Percentiles rank a stretch among this genome's conserved stretches.
Evolutionary conservation across 352 stramenopile genomes (phyloP).

Genomic region (Phytophthora litchii): DNA sequence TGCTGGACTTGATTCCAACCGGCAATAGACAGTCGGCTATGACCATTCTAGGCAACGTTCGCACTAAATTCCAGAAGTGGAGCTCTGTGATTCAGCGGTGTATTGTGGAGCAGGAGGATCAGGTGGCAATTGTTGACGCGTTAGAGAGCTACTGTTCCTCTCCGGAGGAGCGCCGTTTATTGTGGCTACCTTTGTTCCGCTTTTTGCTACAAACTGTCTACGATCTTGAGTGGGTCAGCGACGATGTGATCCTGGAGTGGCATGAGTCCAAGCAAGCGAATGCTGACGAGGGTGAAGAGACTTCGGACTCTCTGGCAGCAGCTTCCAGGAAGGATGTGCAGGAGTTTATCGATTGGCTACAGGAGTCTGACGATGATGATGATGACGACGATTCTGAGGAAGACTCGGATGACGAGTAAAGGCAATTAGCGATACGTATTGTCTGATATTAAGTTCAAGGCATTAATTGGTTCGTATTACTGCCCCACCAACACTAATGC

Average conservation of each 20-base stretch:
- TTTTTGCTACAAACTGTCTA: conserved; percentile 95
- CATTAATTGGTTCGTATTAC: conserved; percentile 6
- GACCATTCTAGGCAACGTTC: conserved; percentile 80
- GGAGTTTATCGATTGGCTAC: conserved; percentile 95
- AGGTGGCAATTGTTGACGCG: conserved; percentile 59
- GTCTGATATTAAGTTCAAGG: conserved; percentile 16
- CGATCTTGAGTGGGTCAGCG: conserved; percentile 92
- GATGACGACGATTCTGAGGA: conserved; percentile 52
- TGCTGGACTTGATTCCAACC: conserved; percentile 72
- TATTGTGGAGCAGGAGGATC: conserved; percentile 82
- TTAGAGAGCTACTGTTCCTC: conserved; percentile 63
- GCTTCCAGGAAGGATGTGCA: conserved; percentile 75
- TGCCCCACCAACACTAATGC: not conserved
- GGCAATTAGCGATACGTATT: not conserved
- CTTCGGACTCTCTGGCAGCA: conserved; percentile 34
- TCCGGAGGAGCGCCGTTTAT: conserved; percentile 46
- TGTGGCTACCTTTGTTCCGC: conserved; percentile 88
- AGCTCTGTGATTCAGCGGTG: conserved; percentile 90
- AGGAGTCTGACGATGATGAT: conserved; percentile 73
- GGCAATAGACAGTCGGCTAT: conserved; percentile 51
- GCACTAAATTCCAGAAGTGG: conserved; percentile 91
- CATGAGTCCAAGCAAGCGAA: conserved; percentile 43
- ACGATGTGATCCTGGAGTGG: conserved; percentile 94
- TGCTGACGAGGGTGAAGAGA: conserved; percentile 5
- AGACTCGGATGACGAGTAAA: conserved; percentile 29